A percentile compares a stretch with the other conserved stretches of the same genome.
These are phyloP conservation scores for Abrus precatorius DNA, from an alignment of 306 rosid genomes.

Conservation along the genomic window DNA sequence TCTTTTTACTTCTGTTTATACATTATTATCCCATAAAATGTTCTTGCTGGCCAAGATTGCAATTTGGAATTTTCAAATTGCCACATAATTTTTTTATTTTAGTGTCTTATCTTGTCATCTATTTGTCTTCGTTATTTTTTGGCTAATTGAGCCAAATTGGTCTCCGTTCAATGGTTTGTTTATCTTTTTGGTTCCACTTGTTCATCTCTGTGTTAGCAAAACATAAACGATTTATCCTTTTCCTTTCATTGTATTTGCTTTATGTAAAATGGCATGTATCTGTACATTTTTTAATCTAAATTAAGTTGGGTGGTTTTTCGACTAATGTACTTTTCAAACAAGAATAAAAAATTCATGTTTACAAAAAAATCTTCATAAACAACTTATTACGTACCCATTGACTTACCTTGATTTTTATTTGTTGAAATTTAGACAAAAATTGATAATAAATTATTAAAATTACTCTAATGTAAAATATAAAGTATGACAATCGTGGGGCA, in stretches of 20 bases:
- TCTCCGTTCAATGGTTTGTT: not conserved
- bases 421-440: slow-evolving; percentile 2
- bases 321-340: too few relatives aligned
- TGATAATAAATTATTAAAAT: not conserved
- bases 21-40: slow-evolving; percentile 4
- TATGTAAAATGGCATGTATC: not conserved
- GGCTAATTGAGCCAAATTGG: slow-evolving; percentile 14
- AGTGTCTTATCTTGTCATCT: slow-evolving; percentile 3
- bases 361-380: not conserved
- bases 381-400: not conserved
- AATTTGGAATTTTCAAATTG: not conserved
- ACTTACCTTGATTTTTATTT: not conserved
- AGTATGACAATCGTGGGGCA: not conserved
- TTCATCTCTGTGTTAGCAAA: slow-evolving; percentile 33
- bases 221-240: not conserved
- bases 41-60: slow-evolving; percentile 45
- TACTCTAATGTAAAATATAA: not conserved
- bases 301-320: not conserved
- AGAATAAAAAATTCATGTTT: not conserved
- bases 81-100: not conserved
- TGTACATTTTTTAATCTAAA: not conserved
- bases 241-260: not conserved
- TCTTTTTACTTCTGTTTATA: not conserved
- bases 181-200: slow-evolving; percentile 17
- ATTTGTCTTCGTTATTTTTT: slow-evolving; percentile 15